These are phyloP conservation scores for Aspergillus flavus DNA, from an alignment of 2,329 filamentous ascomycete genomes.

Conservation along the genomic window DNA sequence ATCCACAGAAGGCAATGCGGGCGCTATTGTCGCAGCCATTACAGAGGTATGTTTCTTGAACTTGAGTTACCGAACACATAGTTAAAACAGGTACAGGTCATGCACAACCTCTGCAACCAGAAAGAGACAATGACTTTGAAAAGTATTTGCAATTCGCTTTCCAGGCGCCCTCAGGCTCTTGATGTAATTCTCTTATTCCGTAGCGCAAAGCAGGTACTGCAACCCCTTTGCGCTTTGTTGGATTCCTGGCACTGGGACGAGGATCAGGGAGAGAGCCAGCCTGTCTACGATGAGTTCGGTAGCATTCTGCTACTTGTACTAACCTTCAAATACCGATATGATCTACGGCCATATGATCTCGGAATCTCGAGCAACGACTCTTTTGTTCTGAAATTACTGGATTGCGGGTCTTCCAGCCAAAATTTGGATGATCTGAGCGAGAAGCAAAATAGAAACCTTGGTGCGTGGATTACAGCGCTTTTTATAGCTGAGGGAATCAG, in stretches of 20 bases:
- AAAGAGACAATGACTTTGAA: conserved; percentile 67
- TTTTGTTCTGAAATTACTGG: conserved; percentile 59
- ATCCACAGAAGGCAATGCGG: conserved; percentile 87
- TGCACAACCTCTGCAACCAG: conserved; percentile 59
- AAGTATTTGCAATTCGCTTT: conserved; percentile 60
- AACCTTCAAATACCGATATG: conserved; percentile 61
- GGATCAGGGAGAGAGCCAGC: conserved; percentile 66
- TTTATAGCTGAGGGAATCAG: conserved; percentile 65
- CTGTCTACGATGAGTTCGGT: conserved; percentile 67
- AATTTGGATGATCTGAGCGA: conserved; percentile 55
- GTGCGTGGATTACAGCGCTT: conserved; percentile 62
- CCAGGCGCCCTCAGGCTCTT: conserved; percentile 57
- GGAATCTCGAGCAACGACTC: conserved; percentile 54
- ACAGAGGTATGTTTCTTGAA: conserved; percentile 59
- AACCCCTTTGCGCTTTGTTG: conserved; percentile 59
- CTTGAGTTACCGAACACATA: neutral
- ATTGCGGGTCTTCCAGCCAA: conserved; percentile 48
- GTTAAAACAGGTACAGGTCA: conserved; percentile 40
- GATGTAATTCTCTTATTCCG: conserved; percentile 64
- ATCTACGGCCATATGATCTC: conserved; percentile 55
- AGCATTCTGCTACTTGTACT: conserved; percentile 62
- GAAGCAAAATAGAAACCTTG: conserved; percentile 60
- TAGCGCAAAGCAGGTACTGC: conserved; percentile 58
- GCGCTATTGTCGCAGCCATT: conserved; percentile 77
- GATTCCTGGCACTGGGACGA: conserved; percentile 68